These are phyloP conservation scores for Rhodotorula kratochvilovae DNA, from an alignment of 768 basidiomycete species.

Conservation along the genomic window DNA sequence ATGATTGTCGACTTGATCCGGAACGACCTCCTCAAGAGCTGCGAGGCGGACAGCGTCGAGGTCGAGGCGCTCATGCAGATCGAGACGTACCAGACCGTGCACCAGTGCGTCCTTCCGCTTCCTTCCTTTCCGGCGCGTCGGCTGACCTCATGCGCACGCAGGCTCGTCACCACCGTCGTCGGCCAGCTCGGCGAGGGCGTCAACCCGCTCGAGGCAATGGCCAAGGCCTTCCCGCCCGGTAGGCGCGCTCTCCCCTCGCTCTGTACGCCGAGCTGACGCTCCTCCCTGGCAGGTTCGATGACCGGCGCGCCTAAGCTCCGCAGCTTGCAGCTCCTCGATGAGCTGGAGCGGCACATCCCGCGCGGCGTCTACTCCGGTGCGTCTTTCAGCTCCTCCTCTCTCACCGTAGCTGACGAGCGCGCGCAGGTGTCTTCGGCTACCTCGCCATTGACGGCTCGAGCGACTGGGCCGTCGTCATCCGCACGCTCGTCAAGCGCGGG, in stretches of 20 bases:
- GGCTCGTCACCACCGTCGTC: conserved; percentile 83
- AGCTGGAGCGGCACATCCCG: conserved; percentile 61
- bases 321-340: conserved; percentile 80
- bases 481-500: conserved; percentile 63
- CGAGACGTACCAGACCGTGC: conserved; percentile 90
- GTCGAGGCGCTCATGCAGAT: conserved; percentile 80
- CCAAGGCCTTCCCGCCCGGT: conserved; percentile 73
- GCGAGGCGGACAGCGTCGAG: conserved; percentile 67
- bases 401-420: too few relatives aligned
- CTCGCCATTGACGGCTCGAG: conserved; percentile 81
- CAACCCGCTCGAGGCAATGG: conserved; percentile 49
- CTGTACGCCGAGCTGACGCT: not conserved
- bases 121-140: not conserved
- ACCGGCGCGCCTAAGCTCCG: conserved; percentile 95
- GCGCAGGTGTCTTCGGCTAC: conserved; percentile 76
- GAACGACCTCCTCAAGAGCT: conserved; percentile 78
- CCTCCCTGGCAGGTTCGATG: conserved; percentile 78
- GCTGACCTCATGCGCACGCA: not conserved
- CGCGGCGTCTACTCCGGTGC: conserved; percentile 71
- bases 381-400: too few relatives aligned
- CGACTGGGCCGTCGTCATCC: conserved; percentile 91
- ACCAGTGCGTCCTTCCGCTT: conserved; percentile 55
- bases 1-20: conserved; percentile 98
- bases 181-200: conserved; percentile 74
- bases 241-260: not conserved